phyloP scores from a whole-genome alignment of 768 basidiomycete genomes.

The Postia placenta region DNA sequence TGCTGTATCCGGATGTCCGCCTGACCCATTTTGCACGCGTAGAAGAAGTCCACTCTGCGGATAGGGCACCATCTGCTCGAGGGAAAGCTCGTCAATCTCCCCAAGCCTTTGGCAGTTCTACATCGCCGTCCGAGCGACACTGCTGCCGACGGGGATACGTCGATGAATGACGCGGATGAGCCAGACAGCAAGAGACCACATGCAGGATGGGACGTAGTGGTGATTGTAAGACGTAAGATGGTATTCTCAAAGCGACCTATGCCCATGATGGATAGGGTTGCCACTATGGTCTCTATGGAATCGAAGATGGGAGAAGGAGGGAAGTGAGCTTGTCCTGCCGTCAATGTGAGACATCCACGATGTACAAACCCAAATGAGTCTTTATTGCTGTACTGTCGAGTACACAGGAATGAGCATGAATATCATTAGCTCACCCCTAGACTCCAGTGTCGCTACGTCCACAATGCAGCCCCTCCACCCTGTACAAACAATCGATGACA shows the following conservation, averaged over 20 bases:
- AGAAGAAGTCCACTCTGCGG: slow-evolving; percentile 74
- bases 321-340: too few species aligned
- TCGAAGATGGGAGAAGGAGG: too few species aligned
- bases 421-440: too few species aligned
- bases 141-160: neutral
- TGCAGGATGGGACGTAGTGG: slow-evolving; percentile 53
- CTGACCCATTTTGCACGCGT: neutral
- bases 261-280: slow-evolving; percentile 39
- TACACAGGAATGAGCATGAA: too few species aligned
- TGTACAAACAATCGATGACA: too few species aligned
- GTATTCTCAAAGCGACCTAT: slow-evolving; percentile 81
- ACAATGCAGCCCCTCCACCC: too few species aligned
- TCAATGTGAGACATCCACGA: too few species aligned
- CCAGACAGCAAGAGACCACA: slow-evolving; percentile 9
- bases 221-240: slow-evolving; percentile 76
- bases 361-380: too few species aligned
- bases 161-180: slow-evolving; percentile 10
- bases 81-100: slow-evolving; percentile 68
- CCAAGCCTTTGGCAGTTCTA: slow-evolving; percentile 81
- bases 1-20: neutral
- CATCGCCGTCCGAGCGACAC: slow-evolving; percentile 26
- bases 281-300: too few species aligned
- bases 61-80: slow-evolving; percentile 92
- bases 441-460: too few species aligned
- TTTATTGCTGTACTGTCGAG: too few species aligned